Evolutionary conservation across 768 basidiomycete genomes (phyloP), one percentile per base, ranked within the genome.

Genomic region (Pleurotus djamor): DNA sequence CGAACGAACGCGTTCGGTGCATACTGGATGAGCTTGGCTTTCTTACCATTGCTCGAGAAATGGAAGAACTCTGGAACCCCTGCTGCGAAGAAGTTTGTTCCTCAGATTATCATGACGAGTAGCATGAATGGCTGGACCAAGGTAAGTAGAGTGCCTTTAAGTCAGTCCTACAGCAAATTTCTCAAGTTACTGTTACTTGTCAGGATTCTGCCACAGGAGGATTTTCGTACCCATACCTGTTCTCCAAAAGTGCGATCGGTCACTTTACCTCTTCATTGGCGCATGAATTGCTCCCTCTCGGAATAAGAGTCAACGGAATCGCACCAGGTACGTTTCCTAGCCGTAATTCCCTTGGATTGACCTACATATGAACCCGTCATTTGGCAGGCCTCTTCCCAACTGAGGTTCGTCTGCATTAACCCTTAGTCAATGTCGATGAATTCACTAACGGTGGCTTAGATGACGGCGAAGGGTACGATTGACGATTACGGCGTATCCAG

Each of bases 81-180:
- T 28, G 66, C 59, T 17, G 68, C 67, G 8, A 68, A 67, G 56
- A 74, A 69, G 51, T 81, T 81, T 61, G 77, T 72, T 8, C 78
- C 79, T 1, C 79, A 80, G 65, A 68, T 83, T 33, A 68, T 83
- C 45, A 79, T 81, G 76, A 82, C 80, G 1, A 76, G 75, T 47
- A 79, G 78, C 52, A 80, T 81, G 79, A 82, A 80, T 59, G 80
- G 79, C 1, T 82, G 79, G 80, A 77, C 80, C 21, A 82, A 81
- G 71, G 77, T 74, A 34, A 60, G 57, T 8, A 28, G 3, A 7
- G 41, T 8, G 4, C 5, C 35, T 17, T 8, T 10, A n/a, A 12
- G 43, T 9, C 33, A 13, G 17, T 32, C 38, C 35, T 4, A 13
- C 3, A 32, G 32, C n/a, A n/a, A n/a, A n/a, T n/a, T n/a, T 28